phyloP scores from a whole-genome alignment of 805 yeast genomes.

The Metschnikowia gelsemii region DNA sequence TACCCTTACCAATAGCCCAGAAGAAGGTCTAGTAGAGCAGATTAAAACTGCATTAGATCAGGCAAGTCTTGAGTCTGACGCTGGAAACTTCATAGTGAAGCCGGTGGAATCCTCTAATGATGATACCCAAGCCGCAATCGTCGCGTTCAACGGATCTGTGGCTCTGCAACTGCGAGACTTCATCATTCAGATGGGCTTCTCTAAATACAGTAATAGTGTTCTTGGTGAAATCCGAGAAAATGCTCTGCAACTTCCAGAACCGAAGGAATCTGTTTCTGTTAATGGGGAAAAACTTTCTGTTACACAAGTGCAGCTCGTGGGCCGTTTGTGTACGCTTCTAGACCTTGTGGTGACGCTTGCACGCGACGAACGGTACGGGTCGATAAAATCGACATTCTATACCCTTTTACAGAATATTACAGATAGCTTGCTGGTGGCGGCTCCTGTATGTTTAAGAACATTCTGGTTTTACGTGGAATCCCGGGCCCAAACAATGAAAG shows the following conservation, averaged over 20 bases:
- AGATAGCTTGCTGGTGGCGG: constrained; percentile 24
- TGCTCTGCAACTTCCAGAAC: neutral
- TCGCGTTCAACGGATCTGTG: constrained; percentile 25
- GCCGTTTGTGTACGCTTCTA: constrained; percentile 24
- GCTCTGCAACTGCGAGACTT: constrained; percentile 24
- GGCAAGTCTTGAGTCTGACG: too few relatives aligned
- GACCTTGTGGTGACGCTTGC: constrained; percentile 29
- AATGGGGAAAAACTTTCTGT: neutral
- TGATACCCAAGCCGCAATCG: constrained; percentile 16
- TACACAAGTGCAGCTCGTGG: constrained; percentile 5
- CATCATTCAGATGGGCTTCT: constrained; percentile 25
- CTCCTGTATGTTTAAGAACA: constrained; percentile 20
- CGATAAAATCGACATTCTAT: constrained; percentile 29
- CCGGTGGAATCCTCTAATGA: too few relatives aligned
- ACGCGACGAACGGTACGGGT: constrained; percentile 12
- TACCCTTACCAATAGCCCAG: too few relatives aligned
- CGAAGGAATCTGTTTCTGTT: neutral
- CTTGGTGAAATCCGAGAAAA: constrained; percentile 4
- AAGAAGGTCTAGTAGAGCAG: too few relatives aligned
- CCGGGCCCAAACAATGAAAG: constrained; percentile 24
- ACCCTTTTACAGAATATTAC: constrained; percentile 25
- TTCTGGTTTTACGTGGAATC: constrained; percentile 43
- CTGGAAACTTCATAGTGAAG: too few relatives aligned
- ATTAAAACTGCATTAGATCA: too few relatives aligned
- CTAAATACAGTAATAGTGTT: constrained; percentile 16